Percentiles rank a stretch among this genome's conserved stretches.
These are phyloP conservation scores for Stephanodiscus triporus DNA, from an alignment of 108 stramenopile species.

Conservation along the genomic window DNA sequence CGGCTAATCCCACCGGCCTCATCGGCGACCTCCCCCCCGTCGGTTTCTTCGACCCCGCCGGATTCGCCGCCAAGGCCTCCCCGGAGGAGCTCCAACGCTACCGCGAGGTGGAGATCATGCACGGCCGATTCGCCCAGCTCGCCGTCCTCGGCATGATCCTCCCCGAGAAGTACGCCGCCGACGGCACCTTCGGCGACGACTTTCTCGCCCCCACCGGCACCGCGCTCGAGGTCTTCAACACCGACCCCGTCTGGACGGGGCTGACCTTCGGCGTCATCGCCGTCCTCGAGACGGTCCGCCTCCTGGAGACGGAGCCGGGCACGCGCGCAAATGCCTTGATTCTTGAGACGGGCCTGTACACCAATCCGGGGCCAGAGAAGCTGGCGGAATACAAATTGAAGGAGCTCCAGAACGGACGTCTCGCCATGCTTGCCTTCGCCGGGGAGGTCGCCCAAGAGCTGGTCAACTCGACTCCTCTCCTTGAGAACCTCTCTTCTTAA, in stretches of 20 bases:
- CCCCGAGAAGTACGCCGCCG: slow-evolving; percentile 52
- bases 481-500: slow-evolving; percentile 44
- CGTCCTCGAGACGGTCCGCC: slow-evolving; percentile 47
- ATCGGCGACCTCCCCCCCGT: slow-evolving; percentile 52
- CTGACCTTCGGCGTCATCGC: slow-evolving; percentile 39
- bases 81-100: slow-evolving; percentile 41
- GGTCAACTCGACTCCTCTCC: slow-evolving; percentile 45
- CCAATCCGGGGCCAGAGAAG: slow-evolving; percentile 35
- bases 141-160: slow-evolving; percentile 50
- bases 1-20: not conserved
- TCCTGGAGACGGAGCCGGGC: slow-evolving; percentile 44
- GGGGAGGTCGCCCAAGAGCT: slow-evolving; percentile 74
- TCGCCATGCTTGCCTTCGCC: slow-evolving; percentile 84
- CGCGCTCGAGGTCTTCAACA: slow-evolving; percentile 46
- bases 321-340: slow-evolving; percentile 41
- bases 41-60: slow-evolving; percentile 59
- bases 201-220: slow-evolving; percentile 56
- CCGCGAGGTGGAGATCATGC: slow-evolving; percentile 67
- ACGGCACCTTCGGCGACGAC: slow-evolving; percentile 55
- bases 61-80: slow-evolving; percentile 49
- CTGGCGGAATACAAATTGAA: slow-evolving; percentile 53
- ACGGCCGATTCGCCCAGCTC: slow-evolving; percentile 55
- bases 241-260: slow-evolving; percentile 49
- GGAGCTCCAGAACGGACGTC: slow-evolving; percentile 75
- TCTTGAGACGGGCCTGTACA: slow-evolving; percentile 50